These are phyloP conservation scores for Yamadazyma laniorum DNA, from an alignment of 805 yeast species.

Conservation along the genomic window DNA sequence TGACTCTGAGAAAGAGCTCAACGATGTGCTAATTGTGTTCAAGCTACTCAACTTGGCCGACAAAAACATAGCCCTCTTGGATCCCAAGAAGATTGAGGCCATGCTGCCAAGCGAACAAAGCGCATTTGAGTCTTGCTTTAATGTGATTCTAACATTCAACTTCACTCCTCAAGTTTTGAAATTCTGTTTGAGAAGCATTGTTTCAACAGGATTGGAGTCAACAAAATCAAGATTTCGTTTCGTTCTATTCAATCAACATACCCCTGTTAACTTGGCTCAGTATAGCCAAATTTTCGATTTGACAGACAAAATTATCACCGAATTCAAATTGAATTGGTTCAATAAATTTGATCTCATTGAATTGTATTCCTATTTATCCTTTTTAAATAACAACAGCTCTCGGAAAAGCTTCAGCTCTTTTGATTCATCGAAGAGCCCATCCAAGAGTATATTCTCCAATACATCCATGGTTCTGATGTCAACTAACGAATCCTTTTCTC, in stretches of 20 bases:
- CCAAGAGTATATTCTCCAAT: slow-evolving; percentile 6
- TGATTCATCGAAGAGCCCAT: slow-evolving; percentile 4
- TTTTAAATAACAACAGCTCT: background rate
- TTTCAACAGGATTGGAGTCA: slow-evolving; percentile 28
- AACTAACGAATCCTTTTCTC: background rate
- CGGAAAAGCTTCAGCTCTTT: slow-evolving; percentile 6
- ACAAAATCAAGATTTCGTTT: slow-evolving; percentile 25
- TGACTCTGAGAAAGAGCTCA: slow-evolving; percentile 29
- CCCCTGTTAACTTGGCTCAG: slow-evolving; percentile 4
- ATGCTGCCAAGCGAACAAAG: slow-evolving; percentile 11
- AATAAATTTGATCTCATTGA: slow-evolving; percentile 12
- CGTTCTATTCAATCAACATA: slow-evolving; percentile 16
- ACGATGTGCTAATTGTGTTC: slow-evolving; percentile 36
- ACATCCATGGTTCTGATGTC: slow-evolving; percentile 3
- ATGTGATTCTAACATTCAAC: slow-evolving; percentile 23
- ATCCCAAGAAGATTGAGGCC: slow-evolving; percentile 9
- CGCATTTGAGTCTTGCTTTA: slow-evolving; percentile 15
- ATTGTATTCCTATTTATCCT: slow-evolving; percentile 3
- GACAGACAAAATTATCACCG: slow-evolving; percentile 12
- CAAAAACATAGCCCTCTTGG: slow-evolving; percentile 16
- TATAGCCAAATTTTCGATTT: slow-evolving; percentile 5
- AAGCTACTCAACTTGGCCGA: slow-evolving; percentile 23
- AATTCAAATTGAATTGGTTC: slow-evolving; percentile 15
- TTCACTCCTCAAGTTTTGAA: slow-evolving; percentile 15
- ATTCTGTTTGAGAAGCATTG: slow-evolving; percentile 20